Evolutionary conservation across 164 flowering plant species (phyloP).

Genomic region (Piper longum): DNA sequence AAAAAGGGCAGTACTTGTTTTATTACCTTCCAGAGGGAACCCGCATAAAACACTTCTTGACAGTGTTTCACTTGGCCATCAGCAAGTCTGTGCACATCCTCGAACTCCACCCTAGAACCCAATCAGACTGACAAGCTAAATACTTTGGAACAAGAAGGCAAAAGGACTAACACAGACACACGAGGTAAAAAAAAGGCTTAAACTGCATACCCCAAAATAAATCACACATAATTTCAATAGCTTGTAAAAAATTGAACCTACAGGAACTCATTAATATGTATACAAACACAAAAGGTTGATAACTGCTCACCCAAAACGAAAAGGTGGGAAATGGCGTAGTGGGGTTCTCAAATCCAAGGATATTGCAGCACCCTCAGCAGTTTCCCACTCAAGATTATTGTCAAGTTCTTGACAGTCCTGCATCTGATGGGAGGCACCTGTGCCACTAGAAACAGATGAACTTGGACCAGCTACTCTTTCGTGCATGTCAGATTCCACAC

Average conservation of each 20-base stretch:
- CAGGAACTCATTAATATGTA: too few species aligned
- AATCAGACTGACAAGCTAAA: neutral
- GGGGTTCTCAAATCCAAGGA: slow-evolving; percentile 90
- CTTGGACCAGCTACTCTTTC: slow-evolving; percentile 34
- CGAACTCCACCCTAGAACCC: slow-evolving; percentile 74
- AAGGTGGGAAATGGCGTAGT: slow-evolving; percentile 87
- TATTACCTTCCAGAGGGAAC: slow-evolving; percentile 93
- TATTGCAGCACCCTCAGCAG: slow-evolving; percentile 43
- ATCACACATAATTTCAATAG: too few species aligned
- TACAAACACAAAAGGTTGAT: neutral
- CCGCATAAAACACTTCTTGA: slow-evolving; percentile 89
- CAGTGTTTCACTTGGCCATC: slow-evolving; percentile 98
- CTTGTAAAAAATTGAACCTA: too few species aligned
- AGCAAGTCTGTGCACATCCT: slow-evolving; percentile 80
- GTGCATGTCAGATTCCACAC: slow-evolving; percentile 35
- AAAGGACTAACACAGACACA: neutral
- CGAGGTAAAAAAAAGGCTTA: neutral
- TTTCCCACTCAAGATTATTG: slow-evolving; percentile 66
- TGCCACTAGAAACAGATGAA: slow-evolving; percentile 30
- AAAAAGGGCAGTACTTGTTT: neutral
- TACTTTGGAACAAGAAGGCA: neutral
- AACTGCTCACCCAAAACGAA: slow-evolving; percentile 80
- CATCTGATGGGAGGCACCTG: slow-evolving; percentile 48
- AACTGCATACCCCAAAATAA: neutral
- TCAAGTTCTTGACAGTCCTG: slow-evolving; percentile 47